Evolutionary conservation across 1,139 yeast genomes (phyloP).

Genomic region (Geotrichum siamense): DNA sequence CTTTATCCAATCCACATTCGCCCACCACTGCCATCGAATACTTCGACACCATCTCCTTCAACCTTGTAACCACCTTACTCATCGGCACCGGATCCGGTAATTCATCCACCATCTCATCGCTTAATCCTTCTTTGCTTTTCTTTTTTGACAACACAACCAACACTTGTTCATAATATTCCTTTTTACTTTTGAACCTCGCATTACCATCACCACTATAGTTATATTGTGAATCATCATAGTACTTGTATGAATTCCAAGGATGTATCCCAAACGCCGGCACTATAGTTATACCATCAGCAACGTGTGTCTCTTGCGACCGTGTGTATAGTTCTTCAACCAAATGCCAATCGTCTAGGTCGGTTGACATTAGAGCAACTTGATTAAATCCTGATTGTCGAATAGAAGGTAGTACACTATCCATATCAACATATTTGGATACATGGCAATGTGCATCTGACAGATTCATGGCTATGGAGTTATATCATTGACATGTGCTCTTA

Average conservation of each 20-base stretch:
- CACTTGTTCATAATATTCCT: conserved; percentile 50
- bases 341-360: conserved; percentile 34
- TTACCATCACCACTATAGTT: conserved; percentile 17
- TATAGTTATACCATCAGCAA: conserved; percentile 24
- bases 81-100: conserved; percentile 60
- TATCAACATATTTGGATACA: background rate
- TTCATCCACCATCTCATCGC: conserved; percentile 37
- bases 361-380: conserved; percentile 32
- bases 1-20: conserved; percentile 80
- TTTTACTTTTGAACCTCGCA: conserved; percentile 22
- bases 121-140: background rate
- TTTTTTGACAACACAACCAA: conserved; percentile 37
- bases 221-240: conserved; percentile 38
- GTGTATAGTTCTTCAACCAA: conserved; percentile 30
- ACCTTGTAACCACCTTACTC: conserved; percentile 34
- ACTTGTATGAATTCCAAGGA: conserved; percentile 81
- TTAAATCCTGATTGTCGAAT: background rate
- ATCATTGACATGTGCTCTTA: too few relatives aligned
- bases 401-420: background rate
- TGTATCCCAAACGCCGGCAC: conserved; percentile 75
- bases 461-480: too few relatives aligned
- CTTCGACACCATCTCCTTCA: conserved; percentile 30
- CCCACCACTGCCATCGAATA: conserved; percentile 48
- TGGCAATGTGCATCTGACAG: conserved; percentile 3
- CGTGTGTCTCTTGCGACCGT: conserved; percentile 26